Evolutionary conservation across 1,284 basidiomycete genomes (phyloP).

Genomic region (Cutaneotrichosporon arboriforme): DNA sequence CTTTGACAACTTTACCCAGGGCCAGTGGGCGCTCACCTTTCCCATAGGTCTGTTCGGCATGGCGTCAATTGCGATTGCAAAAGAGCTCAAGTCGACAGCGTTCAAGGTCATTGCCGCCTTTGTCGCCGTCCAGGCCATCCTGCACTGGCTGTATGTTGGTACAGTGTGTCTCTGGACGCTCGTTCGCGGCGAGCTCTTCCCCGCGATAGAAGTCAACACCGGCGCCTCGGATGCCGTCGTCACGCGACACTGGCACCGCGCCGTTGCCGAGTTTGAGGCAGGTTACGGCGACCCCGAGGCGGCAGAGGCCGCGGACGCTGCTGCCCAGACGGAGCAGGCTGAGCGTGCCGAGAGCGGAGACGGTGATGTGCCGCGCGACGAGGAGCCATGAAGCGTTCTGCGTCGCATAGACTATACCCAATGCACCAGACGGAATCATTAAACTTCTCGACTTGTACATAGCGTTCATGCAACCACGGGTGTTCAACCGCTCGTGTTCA

Average conservation of each 20-base stretch:
- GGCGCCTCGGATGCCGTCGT: conserved; percentile 41
- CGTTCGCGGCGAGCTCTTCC: conserved; percentile 51
- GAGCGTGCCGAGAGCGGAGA: too few relatives aligned
- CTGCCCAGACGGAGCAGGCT: too few relatives aligned
- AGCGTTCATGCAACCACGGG: too few relatives aligned
- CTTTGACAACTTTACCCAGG: conserved; percentile 30
- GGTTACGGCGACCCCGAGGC: conserved; percentile 25
- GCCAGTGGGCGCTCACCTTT: conserved; percentile 47
- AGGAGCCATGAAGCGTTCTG: too few relatives aligned
- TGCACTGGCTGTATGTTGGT: conserved; percentile 58
- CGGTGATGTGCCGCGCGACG: too few relatives aligned
- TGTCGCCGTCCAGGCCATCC: conserved; percentile 54
- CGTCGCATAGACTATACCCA: too few relatives aligned
- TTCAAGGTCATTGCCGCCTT: conserved; percentile 56
- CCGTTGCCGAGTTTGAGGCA: conserved; percentile 5
- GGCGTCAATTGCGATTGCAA: conserved; percentile 56
- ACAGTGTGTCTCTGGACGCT: conserved; percentile 49
- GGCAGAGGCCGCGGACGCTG: neutral
- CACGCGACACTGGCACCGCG: conserved; percentile 14
- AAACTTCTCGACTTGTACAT: too few relatives aligned
- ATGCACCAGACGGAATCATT: too few relatives aligned
- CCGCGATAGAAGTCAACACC: conserved; percentile 52
- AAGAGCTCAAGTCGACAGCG: conserved; percentile 53
- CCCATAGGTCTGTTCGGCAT: conserved; percentile 59
- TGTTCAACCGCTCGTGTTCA: too few relatives aligned